phyloP scores from a whole-genome alignment of 2,329 filamentous ascomycete genomes.

The Cladosporium phlei region DNA sequence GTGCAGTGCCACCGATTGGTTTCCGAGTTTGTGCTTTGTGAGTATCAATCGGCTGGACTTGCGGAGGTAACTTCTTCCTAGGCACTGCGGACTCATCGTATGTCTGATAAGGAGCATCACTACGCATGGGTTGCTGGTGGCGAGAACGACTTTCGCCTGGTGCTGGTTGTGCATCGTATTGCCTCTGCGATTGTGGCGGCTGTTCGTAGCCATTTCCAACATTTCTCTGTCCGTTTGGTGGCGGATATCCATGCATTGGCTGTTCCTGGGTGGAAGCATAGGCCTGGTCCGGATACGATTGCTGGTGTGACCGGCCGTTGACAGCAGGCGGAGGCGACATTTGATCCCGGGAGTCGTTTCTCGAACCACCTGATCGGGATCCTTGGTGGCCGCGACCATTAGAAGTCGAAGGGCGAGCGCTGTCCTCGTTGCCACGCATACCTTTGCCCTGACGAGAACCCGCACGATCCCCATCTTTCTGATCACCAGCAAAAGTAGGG shows the following conservation, averaged over 20 bases:
- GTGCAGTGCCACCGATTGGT: too few relatives aligned
- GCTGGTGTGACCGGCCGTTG: neutral
- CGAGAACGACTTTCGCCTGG: neutral
- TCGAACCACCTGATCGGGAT: conserved; percentile 12
- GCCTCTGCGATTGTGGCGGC: neutral
- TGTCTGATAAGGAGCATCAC: neutral
- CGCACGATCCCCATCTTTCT: conserved; percentile 24
- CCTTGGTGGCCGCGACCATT: neutral
- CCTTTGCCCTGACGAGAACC: conserved; percentile 17
- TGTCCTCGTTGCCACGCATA: conserved; percentile 19
- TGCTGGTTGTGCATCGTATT: neutral
- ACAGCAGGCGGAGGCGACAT: neutral
- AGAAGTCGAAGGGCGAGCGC: conserved; percentile 13
- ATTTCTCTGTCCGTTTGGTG: conserved; percentile 15
- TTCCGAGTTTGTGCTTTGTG: too few relatives aligned
- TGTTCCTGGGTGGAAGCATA: conserved; percentile 12
- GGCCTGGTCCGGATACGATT: conserved; percentile 8
- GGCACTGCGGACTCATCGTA: neutral
- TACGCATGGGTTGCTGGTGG: neutral
- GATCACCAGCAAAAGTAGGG: conserved; percentile 39
- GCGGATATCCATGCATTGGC: conserved; percentile 13
- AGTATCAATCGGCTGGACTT: too few relatives aligned
- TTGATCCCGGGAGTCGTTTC: conserved; percentile 13
- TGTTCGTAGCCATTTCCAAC: neutral
- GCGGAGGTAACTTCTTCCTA: too few relatives aligned